Evolutionary conservation across 495 filamentous ascomycete species (phyloP), one percentile per base, ranked within the genome.

Genomic region (Aspergillus egyptiacus): DNA sequence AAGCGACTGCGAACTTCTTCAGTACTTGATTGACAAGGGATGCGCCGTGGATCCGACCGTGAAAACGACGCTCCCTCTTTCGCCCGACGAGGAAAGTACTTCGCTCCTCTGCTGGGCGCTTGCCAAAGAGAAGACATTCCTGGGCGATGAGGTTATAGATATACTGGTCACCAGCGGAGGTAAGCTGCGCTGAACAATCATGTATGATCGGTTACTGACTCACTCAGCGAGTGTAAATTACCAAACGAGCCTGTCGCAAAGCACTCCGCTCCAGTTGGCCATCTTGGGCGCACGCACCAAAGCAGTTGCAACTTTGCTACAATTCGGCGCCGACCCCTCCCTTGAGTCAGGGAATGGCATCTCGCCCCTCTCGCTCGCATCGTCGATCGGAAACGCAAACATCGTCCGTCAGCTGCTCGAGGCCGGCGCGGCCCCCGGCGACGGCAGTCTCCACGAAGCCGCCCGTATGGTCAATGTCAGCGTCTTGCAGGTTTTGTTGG

Each of bases 21-120:
- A 35, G 9, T 51, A 44, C n/a, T 24, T 51, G 2, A 34, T 51
- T 9, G 31, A 51, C 9, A 35, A 34, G 37, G 39, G 39, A 2
- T 44, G 48, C 19, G 10, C 32, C 2, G 31, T 44, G 22, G 48
- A 51, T 30, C 48, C 48, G 6, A 36, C 34, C 5, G 31, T 51
- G 23, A 41, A 51, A 25, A 20, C 47, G 11, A 25, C 17, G 3
- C 33, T 51, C n/a, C 40, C 39, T 4, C 23, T 36, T 2, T 30
- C 39, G 8, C 37, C 36, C 0, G 28, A 13, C 6, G 36, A 43
- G 11, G 48, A 51, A 17, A 20, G 23, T 3, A 32, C 38, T 5
- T 37, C 48, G 0, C 23, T 51, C 5, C 48, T 51, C 5, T 51
- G 39, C 17, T 51, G 48, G 48, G 48, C 48, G 3, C 32, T 51